A percentile compares a stretch with the other conserved stretches of the same genome.
Evolutionary conservation across 1,284 basidiomycete species (phyloP).

Genomic region (Ustilago xerochloae): DNA sequence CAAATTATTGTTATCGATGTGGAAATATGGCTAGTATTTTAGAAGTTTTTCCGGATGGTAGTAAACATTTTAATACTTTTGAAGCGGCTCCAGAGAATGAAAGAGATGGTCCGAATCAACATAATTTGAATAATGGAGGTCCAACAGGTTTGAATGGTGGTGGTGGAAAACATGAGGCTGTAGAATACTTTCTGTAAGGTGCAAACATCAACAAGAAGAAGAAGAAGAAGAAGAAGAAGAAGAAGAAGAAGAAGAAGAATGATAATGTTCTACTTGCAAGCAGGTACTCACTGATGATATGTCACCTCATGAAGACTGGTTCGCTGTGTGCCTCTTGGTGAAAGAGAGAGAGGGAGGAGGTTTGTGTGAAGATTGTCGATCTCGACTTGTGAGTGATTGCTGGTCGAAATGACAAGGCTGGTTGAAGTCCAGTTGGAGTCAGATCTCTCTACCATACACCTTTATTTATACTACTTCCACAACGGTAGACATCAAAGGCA

Average conservation of each 20-base stretch:
- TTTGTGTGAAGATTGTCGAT: too few relatives aligned
- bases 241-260: too few relatives aligned
- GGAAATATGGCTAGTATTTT: conserved; percentile 97
- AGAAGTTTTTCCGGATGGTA: conserved; percentile 89
- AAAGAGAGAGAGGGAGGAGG: neutral
- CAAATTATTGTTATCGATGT: conserved; percentile 98
- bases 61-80: conserved; percentile 96
- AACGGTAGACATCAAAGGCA: neutral
- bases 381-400: too few relatives aligned
- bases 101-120: conserved; percentile 67
- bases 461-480: neutral
- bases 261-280: too few relatives aligned
- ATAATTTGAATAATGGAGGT: conserved; percentile 26
- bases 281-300: too few relatives aligned
- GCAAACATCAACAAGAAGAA: too few relatives aligned
- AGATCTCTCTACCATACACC: too few relatives aligned
- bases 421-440: too few relatives aligned
- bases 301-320: too few relatives aligned
- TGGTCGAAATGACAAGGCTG: too few relatives aligned
- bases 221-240: neutral
- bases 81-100: conserved; percentile 99
- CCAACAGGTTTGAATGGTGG: conserved; percentile 33
- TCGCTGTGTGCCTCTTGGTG: too few relatives aligned
- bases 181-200: conserved; percentile 63
- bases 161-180: conserved; percentile 55